These are phyloP conservation scores for Oxytropis ochrocephala DNA, from an alignment of 306 rosid species.

Conservation along the genomic window DNA sequence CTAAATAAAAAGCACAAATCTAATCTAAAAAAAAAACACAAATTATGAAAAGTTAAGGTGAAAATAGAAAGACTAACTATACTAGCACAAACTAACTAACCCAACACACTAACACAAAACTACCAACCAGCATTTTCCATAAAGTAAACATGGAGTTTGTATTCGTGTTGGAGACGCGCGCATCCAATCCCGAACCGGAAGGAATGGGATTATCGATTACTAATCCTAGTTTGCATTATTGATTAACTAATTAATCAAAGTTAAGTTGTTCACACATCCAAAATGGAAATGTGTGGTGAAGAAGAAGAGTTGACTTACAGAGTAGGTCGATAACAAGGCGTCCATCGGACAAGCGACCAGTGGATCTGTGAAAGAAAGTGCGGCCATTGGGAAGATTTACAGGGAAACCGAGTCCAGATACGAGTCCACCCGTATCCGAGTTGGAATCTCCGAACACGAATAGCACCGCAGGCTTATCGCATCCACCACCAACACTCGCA, in stretches of 20 bases:
- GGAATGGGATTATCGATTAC: too few relatives aligned
- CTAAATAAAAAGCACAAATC: too few relatives aligned
- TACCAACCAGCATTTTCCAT: too few relatives aligned
- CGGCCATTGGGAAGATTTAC: conserved; percentile 76
- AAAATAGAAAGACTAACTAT: too few relatives aligned
- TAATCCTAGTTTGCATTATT: not conserved
- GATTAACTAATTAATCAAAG: not conserved
- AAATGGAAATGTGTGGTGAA: not conserved
- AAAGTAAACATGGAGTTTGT: too few relatives aligned
- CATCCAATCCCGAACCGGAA: too few relatives aligned
- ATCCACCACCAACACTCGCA: not conserved
- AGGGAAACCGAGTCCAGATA: conserved; percentile 80
- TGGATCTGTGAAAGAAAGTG: conserved; percentile 67
- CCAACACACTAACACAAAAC: too few relatives aligned
- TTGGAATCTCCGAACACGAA: conserved; percentile 93
- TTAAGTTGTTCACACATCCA: not conserved
- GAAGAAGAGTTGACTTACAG: conserved; percentile 35
- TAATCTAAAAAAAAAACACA: too few relatives aligned
- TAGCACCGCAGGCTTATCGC: conserved; percentile 33
- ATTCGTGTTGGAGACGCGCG: too few relatives aligned
- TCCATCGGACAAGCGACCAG: conserved; percentile 86
- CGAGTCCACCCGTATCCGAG: conserved; percentile 96
- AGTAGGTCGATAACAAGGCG: conserved; percentile 75
- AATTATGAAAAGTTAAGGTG: too few relatives aligned
- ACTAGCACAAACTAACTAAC: too few relatives aligned